These are phyloP conservation scores for Saprolegnia parasitica DNA, from an alignment of 352 stramenopile genomes.

Conservation along the genomic window DNA sequence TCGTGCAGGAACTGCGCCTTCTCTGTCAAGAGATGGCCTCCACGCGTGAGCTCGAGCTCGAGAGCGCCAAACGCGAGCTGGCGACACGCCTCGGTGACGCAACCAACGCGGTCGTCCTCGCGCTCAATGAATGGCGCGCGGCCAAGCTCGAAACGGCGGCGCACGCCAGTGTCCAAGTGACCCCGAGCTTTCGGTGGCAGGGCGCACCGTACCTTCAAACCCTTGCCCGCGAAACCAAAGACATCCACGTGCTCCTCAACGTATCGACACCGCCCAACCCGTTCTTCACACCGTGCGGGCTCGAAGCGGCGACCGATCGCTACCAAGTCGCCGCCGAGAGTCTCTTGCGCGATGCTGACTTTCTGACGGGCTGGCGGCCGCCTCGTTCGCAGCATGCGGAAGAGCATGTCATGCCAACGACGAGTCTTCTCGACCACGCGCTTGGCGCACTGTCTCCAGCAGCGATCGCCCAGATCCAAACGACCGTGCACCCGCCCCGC, in stretches of 20 bases:
- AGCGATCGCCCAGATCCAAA: too few relatives aligned
- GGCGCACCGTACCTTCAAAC: neutral
- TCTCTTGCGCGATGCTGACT: neutral
- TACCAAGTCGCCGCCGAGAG: neutral
- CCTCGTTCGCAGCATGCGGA: too few relatives aligned
- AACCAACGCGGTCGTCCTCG: neutral
- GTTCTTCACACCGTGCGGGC: neutral
- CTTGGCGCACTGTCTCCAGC: too few relatives aligned
- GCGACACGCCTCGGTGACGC: neutral
- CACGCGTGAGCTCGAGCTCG: neutral
- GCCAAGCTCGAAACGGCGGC: neutral
- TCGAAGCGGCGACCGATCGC: neutral
- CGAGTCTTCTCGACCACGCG: too few relatives aligned
- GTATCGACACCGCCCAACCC: neutral
- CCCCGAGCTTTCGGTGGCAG: neutral
- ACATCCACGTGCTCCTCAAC: neutral
- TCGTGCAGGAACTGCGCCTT: neutral
- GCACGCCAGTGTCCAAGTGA: neutral
- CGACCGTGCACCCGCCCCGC: too few relatives aligned
- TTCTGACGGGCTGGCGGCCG: neutral
- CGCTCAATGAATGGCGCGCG: neutral
- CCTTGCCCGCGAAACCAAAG: neutral
- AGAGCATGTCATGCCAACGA: too few relatives aligned
- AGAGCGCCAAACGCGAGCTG: neutral
- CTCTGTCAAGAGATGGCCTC: neutral